phyloP scores from a whole-genome alignment of 768 basidiomycete genomes.

The Hericium coralloides region DNA sequence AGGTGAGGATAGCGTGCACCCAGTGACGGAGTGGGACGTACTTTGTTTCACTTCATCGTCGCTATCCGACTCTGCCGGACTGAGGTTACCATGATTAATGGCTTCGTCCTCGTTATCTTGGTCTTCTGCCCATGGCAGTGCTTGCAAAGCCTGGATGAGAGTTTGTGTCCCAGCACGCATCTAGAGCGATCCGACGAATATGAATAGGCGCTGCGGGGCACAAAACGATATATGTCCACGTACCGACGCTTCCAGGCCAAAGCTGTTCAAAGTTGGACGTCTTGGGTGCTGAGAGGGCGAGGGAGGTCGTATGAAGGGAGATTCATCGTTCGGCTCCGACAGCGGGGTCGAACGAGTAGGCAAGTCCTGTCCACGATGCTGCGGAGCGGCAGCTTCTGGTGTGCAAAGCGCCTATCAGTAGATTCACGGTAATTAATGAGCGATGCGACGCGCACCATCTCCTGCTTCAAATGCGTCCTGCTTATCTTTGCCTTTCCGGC shows the following conservation, averaged over 20 bases:
- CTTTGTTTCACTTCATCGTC: slow-evolving; percentile 51
- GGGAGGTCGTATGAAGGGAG: slow-evolving; percentile 65
- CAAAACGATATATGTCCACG: slow-evolving; percentile 18
- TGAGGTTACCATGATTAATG: slow-evolving; percentile 27
- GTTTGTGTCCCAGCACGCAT: slow-evolving; percentile 86
- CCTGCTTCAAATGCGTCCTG: slow-evolving; percentile 29
- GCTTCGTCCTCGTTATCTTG: slow-evolving; percentile 63
- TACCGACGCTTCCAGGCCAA: slow-evolving; percentile 67
- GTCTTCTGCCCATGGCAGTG: slow-evolving; percentile 67
- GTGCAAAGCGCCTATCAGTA: neutral
- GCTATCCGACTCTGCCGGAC: slow-evolving; percentile 44
- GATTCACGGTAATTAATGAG: neutral
- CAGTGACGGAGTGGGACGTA: slow-evolving; percentile 2
- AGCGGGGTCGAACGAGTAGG: slow-evolving; percentile 5
- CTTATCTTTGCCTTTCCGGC: slow-evolving; percentile 40
- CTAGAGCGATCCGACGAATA: slow-evolving; percentile 29
- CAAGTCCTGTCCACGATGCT: neutral
- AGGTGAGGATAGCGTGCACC: neutral
- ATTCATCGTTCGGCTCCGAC: slow-evolving; percentile 33
- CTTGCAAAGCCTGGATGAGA: slow-evolving; percentile 81
- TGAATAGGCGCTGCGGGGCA: neutral
- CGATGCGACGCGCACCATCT: neutral
- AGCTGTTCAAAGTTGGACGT: slow-evolving; percentile 41
- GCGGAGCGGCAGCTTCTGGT: neutral
- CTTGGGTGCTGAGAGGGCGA: slow-evolving; percentile 45